Evolutionary conservation across 2,329 filamentous ascomycete species (phyloP).

Genomic region (Trichoderma afroharzianum): DNA sequence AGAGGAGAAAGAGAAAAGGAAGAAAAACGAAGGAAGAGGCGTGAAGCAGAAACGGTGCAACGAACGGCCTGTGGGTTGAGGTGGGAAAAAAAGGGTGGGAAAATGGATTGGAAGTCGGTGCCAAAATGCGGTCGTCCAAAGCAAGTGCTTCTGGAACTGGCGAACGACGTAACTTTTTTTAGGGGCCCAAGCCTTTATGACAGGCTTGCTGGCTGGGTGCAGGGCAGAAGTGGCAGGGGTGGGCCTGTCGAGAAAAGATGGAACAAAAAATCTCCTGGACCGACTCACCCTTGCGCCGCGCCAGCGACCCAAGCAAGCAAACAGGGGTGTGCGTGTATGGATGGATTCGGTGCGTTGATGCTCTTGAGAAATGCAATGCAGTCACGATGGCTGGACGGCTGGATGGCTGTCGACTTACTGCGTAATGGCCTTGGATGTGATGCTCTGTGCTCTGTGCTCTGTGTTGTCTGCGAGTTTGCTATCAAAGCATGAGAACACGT

Average conservation of each 20-base stretch:
- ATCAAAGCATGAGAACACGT: not conserved
- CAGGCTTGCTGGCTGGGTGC: slow-evolving; percentile 15
- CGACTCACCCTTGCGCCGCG: slow-evolving; percentile 21
- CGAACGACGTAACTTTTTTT: slow-evolving; percentile 22
- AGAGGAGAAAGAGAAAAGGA: slow-evolving; percentile 12
- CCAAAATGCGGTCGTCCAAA: slow-evolving; percentile 16
- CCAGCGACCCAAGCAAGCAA: slow-evolving; percentile 17
- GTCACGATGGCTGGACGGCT: not conserved
- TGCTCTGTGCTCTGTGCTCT: not conserved
- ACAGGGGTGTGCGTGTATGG: slow-evolving; percentile 1
- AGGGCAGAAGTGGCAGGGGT: slow-evolving; percentile 12
- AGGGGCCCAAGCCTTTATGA: slow-evolving; percentile 22
- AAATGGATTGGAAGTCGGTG: slow-evolving; percentile 6
- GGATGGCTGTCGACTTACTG: not conserved
- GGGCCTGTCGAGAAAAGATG: slow-evolving; percentile 12
- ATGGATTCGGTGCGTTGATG: not conserved
- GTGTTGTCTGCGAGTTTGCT: not conserved
- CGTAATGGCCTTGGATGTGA: not conserved
- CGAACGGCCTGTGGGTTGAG: slow-evolving; percentile 3
- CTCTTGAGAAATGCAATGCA: not conserved
- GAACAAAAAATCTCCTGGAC: slow-evolving; percentile 20
- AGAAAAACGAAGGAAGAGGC: slow-evolving; percentile 1
- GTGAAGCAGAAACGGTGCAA: slow-evolving; percentile 17
- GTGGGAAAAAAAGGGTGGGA: slow-evolving; percentile 10
- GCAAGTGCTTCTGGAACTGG: slow-evolving; percentile 16